Base-by-base conservation (phyloP, 345 rosid species). In the Sonneratia caseolaris region DNA sequence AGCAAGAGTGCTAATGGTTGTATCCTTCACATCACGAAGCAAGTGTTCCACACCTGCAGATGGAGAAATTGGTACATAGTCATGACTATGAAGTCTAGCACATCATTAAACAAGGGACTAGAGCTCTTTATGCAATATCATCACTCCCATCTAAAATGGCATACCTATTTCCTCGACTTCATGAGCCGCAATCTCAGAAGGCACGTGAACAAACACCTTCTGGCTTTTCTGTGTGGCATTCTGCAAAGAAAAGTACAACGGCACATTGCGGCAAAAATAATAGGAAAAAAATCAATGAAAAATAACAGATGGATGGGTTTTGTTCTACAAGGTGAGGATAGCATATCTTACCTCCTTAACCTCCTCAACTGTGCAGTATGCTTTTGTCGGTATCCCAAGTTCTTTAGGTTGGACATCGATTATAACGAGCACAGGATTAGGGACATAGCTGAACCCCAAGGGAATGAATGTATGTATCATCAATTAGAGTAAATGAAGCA, bases 111-210 rank as follows among this genome's bases (percentile, higher is more conserved):
- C 18, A 36, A 43, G 2, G 47, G 53, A 57, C 49, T 35, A 47
- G 48, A 70, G 9, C 27, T 47, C 12, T 53, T 27, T 14, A 24
- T 4, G 8, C 38, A 62, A 53, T 24, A 62, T 27, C 19, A 62
- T 62, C 36, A 27, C 7, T 68, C 71, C 71, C 32, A 18, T 64
- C 40, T 37, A 49, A 53, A 6, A 70, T 22, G 7, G 32, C 86
- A 75, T 86, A 89, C 98, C 98, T 57, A 91, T 93, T 84, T 91
- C 96, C 88, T 93, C 92, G 40, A 91, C 97, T 72, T 93, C 93
- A 75, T 91, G 96, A 71, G 98, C 91, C 62, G 89, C 89, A 76
- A 91, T 91, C 81, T 92, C 95, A 22, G 90, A 88, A 14, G 82
- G 82, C 36, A 90, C 89, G 35, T 92, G 93, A 70, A 90, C 91